Conservation (phyloP, 805 yeast genomes). For the Komagataella kurtzmanii region DNA sequence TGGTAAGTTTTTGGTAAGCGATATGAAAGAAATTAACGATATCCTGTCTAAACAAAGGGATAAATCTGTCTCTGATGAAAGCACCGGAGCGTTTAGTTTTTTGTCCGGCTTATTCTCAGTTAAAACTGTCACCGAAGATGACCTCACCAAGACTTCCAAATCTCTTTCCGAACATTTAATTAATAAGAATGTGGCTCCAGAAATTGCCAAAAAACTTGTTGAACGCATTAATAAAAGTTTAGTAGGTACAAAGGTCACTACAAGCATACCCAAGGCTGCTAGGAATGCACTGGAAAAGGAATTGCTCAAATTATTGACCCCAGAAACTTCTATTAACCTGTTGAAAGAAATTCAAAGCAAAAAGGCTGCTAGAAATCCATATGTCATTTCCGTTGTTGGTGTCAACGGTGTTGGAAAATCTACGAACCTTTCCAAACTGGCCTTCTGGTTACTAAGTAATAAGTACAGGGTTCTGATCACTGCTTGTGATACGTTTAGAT, state of each 20-base stretch:
- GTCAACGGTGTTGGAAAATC: conserved; percentile 98
- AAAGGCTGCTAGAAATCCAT: conserved; percentile 40
- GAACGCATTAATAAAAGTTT: conserved; percentile 57
- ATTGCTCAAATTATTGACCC: conserved; percentile 69
- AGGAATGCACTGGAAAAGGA: conserved; percentile 48
- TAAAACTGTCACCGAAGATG: conserved; percentile 46
- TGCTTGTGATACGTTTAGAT: conserved; percentile 95
- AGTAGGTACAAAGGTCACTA: conserved; percentile 61
- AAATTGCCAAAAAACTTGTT: conserved; percentile 64
- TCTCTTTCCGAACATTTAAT: conserved; percentile 67
- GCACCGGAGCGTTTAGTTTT: conserved; percentile 40
- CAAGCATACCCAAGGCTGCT: conserved; percentile 61
- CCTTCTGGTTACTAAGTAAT: conserved; percentile 91
- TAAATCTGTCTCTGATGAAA: conserved; percentile 5
- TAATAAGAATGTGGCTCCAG: conserved; percentile 82
- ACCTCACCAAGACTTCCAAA: conserved; percentile 50
- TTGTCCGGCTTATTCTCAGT: conserved; percentile 55
- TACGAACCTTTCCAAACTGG: conserved; percentile 85
- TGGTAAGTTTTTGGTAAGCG: conserved; percentile 57
- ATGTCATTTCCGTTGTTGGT: conserved; percentile 94
- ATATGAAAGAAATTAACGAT: conserved; percentile 37
- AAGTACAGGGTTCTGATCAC: conserved; percentile 77
- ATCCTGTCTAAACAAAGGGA: conserved; percentile 15
- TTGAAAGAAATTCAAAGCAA: conserved; percentile 62
- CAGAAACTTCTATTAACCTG: conserved; percentile 80